Base-by-base conservation (phyloP, 305 asterid genomes). In the Fraxinus platypoda region DNA sequence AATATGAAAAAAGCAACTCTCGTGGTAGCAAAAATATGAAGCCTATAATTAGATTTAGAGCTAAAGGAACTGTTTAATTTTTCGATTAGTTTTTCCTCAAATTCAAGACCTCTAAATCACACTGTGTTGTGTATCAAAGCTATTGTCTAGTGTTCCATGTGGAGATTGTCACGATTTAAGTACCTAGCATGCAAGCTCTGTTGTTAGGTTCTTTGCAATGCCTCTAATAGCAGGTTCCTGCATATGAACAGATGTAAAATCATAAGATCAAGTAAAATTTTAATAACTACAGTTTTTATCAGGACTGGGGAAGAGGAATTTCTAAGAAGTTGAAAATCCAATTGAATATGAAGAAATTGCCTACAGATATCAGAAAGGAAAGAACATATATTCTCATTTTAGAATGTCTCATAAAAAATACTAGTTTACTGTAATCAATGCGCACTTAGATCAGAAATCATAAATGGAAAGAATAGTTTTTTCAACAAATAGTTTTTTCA, bases 291-390 rank as follows among this genome's bases (percentile, higher is more conserved):
- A n/a, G 9, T 6, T 57, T 19, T 57, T 57, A 19, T 57, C 4
- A 57, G 28, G 28, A 57, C 23, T 7, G 68, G 28, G 26, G 68
- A 57, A 19, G 64, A 57, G 26, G 28, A 57, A 57, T 57, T 57
- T 57, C 12, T 57, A 19, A 57, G 68, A 57, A 49, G 31, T 43
- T 76, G 28, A 52, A 52, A 52, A 52, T n/a, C 23, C 62, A n/a
- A 57, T 57, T 19, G 26, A 57, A 57, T 57, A 57, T 57, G 68
- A 57, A 57, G 68, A 19, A 57, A 57, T 57, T 19, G 68, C 68
- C 26, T 54, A 19, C 66, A 54, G 66, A 54, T 54, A n/a, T 54
- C 62, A 49, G 21, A 4, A 49, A 33, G 84, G 78, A 76, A 84
- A 76, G 33, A 57, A 57, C 28, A 57, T 57, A 19, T 57, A 57